phyloP scores from a whole-genome alignment of 257 asterid species.

The Salvia splendens region DNA sequence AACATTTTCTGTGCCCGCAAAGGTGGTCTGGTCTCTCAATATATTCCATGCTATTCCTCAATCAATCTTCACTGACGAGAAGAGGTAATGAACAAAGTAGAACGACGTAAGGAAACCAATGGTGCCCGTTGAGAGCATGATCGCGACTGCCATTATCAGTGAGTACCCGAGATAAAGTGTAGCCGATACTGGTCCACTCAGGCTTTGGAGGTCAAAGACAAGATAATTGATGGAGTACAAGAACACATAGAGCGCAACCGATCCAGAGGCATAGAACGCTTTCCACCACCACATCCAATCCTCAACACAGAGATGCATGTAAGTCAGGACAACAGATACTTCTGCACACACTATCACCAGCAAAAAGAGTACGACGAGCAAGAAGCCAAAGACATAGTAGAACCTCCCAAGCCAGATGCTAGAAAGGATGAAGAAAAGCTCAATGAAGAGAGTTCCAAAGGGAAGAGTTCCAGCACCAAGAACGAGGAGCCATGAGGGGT shows the following conservation, averaged over 20 bases:
- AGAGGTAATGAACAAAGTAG: conserved; percentile 71
- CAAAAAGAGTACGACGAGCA: conserved; percentile 57
- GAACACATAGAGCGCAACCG: conserved; percentile 72
- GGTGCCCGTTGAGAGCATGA: conserved; percentile 75
- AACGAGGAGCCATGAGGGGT: conserved; percentile 81
- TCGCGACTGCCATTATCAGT: conserved; percentile 62
- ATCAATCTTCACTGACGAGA: conserved; percentile 76
- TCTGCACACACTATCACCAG: conserved; percentile 73
- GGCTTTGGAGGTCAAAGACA: conserved; percentile 74
- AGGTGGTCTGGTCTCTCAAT: no score
- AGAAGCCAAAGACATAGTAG: conserved; percentile 76
- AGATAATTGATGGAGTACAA: conserved; percentile 73
- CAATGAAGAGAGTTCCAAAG: conserved; percentile 82
- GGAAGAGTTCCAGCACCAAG: conserved; percentile 91
- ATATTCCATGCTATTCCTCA: conserved; percentile 26
- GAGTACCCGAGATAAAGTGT: conserved; percentile 74
- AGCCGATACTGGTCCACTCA: conserved; percentile 82
- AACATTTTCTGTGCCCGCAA: background rate
- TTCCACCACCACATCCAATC: conserved; percentile 99
- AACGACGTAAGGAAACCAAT: conserved; percentile 74
- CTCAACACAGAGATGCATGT: conserved; percentile 87
- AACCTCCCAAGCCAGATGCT: conserved; percentile 84
- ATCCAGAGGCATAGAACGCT: conserved; percentile 74
- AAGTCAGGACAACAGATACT: conserved; percentile 72
- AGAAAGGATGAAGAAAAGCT: conserved; percentile 78